Conservation (phyloP, 1,284 basidiomycete species). For the Trametes sp. region DNA sequence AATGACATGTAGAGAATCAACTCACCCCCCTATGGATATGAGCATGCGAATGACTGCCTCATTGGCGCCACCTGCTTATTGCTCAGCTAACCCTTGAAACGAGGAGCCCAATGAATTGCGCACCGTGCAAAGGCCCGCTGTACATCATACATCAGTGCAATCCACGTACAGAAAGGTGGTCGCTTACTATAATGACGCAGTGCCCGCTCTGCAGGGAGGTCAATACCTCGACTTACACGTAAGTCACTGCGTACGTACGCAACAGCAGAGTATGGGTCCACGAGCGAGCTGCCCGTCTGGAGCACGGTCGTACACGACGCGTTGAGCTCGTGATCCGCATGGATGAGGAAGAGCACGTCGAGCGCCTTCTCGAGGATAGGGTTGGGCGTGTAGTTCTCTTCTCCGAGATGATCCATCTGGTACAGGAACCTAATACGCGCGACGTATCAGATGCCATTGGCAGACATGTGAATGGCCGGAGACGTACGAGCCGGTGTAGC, state of each 20-base stretch:
- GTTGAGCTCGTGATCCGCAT: slow-evolving; percentile 90
- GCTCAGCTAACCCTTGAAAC: not conserved
- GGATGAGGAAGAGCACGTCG: slow-evolving; percentile 85
- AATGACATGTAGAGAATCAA: not conserved
- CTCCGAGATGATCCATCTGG: slow-evolving; percentile 84
- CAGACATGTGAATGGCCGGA: not conserved
- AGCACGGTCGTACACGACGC: slow-evolving; percentile 84
- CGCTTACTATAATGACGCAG: slow-evolving; percentile 83
- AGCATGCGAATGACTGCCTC: slow-evolving; percentile 93
- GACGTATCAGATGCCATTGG: not conserved
- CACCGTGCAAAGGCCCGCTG: slow-evolving; percentile 84
- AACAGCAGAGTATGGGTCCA: slow-evolving; percentile 87
- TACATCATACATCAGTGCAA: not conserved
- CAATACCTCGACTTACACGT: not conserved
- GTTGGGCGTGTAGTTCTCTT: slow-evolving; percentile 78
- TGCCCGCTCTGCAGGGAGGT: slow-evolving; percentile 65
- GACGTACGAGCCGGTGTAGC: slow-evolving; percentile 82
- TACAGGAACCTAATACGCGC: slow-evolving; percentile 72
- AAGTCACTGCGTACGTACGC: slow-evolving; percentile 51
- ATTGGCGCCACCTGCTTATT: slow-evolving; percentile 73
- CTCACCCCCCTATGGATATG: slow-evolving; percentile 81
- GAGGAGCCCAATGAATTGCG: not conserved
- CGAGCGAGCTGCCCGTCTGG: slow-evolving; percentile 86
- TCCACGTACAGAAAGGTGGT: not conserved
- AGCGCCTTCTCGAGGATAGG: slow-evolving; percentile 86